Percentiles rank a stretch among this genome's conserved stretches.
Conservation (phyloP, 2,329 filamentous ascomycete genomes). For the Pseudocercospora vitis region DNA sequence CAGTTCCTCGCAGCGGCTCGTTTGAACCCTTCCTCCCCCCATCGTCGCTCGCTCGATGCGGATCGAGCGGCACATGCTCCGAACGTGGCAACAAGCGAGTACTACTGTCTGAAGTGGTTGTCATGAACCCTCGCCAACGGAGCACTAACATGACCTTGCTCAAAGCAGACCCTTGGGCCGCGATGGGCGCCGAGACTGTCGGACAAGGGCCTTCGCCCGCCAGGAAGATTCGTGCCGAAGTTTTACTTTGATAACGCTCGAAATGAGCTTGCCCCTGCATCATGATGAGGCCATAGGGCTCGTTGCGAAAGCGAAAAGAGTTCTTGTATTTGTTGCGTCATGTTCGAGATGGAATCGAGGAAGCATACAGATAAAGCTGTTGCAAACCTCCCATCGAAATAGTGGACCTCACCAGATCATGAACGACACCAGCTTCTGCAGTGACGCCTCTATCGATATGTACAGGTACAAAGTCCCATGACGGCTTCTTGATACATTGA, state of each 20-base stretch:
- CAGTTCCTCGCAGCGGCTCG: slow-evolving; percentile 17
- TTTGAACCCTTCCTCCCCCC: neutral
- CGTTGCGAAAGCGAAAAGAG: neutral
- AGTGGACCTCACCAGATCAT: too few species aligned
- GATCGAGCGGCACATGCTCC: neutral
- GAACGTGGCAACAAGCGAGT: too few species aligned
- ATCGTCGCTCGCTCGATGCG: neutral
- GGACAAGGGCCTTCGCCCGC: neutral
- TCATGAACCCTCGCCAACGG: too few species aligned
- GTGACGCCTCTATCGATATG: too few species aligned
- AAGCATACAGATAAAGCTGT: neutral
- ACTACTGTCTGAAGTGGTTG: too few species aligned
- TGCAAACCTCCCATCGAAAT: neutral
- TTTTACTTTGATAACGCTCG: neutral
- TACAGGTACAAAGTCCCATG: too few species aligned
- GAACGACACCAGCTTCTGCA: too few species aligned
- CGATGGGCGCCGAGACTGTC: neutral
- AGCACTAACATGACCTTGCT: neutral
- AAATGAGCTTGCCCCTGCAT: neutral
- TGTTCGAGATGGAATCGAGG: neutral
- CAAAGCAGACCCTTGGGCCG: neutral
- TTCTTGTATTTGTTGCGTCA: neutral
- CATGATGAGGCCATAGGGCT: neutral
- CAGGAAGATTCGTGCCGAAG: neutral
- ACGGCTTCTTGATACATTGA: too few species aligned